Base-by-base conservation (phyloP, 2,329 filamentous ascomycete species). In the Esteya vermicola region DNA sequence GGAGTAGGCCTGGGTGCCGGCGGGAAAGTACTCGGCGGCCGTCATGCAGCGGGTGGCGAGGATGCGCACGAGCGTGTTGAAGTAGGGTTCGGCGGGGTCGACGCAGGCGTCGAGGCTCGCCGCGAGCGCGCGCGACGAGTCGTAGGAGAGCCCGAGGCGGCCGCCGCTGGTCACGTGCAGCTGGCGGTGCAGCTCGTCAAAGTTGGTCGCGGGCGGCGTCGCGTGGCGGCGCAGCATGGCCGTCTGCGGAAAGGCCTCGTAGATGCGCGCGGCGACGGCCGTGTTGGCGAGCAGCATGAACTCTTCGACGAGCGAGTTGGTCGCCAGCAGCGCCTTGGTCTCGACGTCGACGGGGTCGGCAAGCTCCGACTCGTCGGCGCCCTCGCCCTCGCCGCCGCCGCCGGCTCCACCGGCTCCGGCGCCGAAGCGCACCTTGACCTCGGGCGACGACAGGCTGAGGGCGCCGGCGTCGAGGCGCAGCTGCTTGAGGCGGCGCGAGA, bases 201-300 rank as follows among this genome's bases (percentile, higher is more conserved):
- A 98, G 61, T 96, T 96, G 50, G 85, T 86, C 54, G 89, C 89
- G 8, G 91, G 91, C 4, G 93, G 91, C 13, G 89, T 78, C 16
- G 74, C 86, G 68, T 98, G 91, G 43, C 91, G 83, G 46, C 89
- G 84, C 14, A 98, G 75, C 51, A 98, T 78, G 36, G 91, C 91
- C 0, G 88, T 96, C 60, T 98, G 89, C 0, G 91, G 89, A 61
- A 95, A 96, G 3, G 86, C 78, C 36, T 83, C 74, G 63, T 93
- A 85, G 54, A 93, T 93, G 58, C 85, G 89, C 48, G 78, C 73
- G 7, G 89, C 91, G 23, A 98, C 93, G 50, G 81, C 89, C 54
- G 85, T 86, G 63, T 98, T 98, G 67, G 91, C 93, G 57, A 96
- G 82, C 54, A 98, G 69, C 91, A 98, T 98, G 69, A 98, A 96